Base-by-base conservation (phyloP, 192 early-diverging fungal genomes). In the Entomortierella beljakovae region DNA sequence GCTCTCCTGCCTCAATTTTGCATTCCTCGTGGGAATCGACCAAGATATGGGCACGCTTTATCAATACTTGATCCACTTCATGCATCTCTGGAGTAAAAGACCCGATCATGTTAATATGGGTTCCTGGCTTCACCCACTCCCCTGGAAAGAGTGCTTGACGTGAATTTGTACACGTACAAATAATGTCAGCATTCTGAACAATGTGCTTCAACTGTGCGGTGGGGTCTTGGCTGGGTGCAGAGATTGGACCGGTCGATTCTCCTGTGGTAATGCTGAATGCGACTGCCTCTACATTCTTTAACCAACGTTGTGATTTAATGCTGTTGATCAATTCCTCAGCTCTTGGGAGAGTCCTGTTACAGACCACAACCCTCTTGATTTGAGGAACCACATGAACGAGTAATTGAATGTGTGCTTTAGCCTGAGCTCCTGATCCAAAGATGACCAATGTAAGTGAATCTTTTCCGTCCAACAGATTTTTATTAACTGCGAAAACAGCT, bases 141-240 rank as follows among this genome's bases (percentile, higher is more conserved):
- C 87, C 87, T 11, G 53, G 50, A 26, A 88, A 81, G 6, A 88
- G 51, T 2, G 87, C 65, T 26, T 71, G 53, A 1, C 35, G 62
- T 8, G 74, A 64, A 38, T 86, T 86, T n/a, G 87, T 88, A 54
- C 87, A 88, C 0, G 87, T 86, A 49, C 85, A 86, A 25, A 88
- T 80, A 22, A 88, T 80, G 22, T 88, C 75, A 20, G 87, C 87
- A 1, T 65, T 22, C 29, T 67, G 64, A 6, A 86, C 76, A 26
- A 82, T 81, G 13, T 64, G n/a, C 32, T 64, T 57, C 20, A 85
- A 34, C 13, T 52, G 22, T 0, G 42, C 62, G 15, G 58, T 35
- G n/a, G 16, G 51, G 10, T 49, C 35, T 31, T 66, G 64, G 10
- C 33, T n/a, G 34, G 31, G 53, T 40, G 8, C n/a, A 31, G 22